A percentile compares a stretch with the other conserved stretches of the same genome.
Conservation (phyloP, 2,329 filamentous ascomycete genomes). For the Penicillium sp. region DNA sequence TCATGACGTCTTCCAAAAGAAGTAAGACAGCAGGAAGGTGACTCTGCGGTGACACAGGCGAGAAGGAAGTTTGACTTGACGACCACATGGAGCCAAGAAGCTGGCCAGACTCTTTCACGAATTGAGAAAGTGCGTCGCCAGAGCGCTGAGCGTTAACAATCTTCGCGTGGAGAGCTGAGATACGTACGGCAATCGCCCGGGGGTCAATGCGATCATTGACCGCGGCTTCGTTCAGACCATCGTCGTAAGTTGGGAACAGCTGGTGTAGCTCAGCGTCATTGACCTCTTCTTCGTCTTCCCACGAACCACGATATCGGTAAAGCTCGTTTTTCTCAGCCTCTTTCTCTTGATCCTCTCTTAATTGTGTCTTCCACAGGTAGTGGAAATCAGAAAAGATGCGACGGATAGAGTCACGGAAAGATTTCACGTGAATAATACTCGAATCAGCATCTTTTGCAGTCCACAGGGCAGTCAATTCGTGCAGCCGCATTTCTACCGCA, state of each 20-base stretch:
- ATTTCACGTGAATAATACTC: conserved; percentile 33
- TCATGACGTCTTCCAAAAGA: conserved; percentile 56
- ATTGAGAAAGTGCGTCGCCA: conserved; percentile 25
- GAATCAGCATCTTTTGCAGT: conserved; percentile 30
- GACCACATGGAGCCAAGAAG: conserved; percentile 33
- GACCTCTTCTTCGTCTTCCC: conserved; percentile 68
- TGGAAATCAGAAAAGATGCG: conserved; percentile 68
- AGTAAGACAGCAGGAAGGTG: conserved; percentile 64
- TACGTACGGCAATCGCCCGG: conserved; percentile 53
- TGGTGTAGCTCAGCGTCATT: conserved; percentile 69
- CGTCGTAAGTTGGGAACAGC: conserved; percentile 74
- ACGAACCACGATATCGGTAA: conserved; percentile 75
- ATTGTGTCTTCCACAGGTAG: conserved; percentile 69
- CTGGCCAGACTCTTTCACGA: conserved; percentile 31
- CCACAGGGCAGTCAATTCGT: conserved; percentile 33
- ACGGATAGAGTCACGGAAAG: conserved; percentile 53
- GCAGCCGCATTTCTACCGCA: conserved; percentile 31
- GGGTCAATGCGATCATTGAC: conserved; percentile 34
- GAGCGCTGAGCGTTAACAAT: conserved; percentile 34
- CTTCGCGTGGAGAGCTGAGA: conserved; percentile 55
- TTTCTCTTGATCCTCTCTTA: conserved; percentile 69
- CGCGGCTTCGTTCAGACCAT: conserved; percentile 39
- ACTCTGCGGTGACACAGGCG: conserved; percentile 38
- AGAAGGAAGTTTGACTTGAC: conserved; percentile 16
- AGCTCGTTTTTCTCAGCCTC: conserved; percentile 68